Evolutionary conservation across 257 asterid species (phyloP), one percentile per base, ranked within the genome.

Genomic region (Ilex aquifolium): DNA sequence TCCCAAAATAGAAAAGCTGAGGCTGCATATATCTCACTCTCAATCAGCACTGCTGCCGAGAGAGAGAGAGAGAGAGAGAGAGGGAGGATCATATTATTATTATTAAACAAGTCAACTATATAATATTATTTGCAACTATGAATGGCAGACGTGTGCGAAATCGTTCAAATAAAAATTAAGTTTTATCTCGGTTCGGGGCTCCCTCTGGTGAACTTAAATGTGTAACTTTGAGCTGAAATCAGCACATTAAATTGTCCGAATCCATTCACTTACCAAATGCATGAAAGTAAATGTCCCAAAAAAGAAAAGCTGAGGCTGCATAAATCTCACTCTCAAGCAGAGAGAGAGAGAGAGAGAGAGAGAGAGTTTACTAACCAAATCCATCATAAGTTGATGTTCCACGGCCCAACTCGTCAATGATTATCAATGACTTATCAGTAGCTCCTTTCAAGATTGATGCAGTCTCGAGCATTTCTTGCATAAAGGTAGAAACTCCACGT

Each of bases 391-490:
- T 92, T 44, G 99, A 89, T 10, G 99, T 89, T 65, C 97, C 99
- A 66, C 99, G 99, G 62, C 99, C 99, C 79, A 92, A 78, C 82
- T 92, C 99, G 66, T 92, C 99, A 72, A 92, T 81, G 68, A 92
- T 87, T 64, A 92, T 82, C 73, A 92, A 69, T 11, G 99, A 92
- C 76, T 79, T 92, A 61, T 77, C 78, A 31, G 96, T 87, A 71
- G 97, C 97, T 77, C 99, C 97, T 77, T 85, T 92, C 84, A 92
- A 80, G 80, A 92, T 92, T 42, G 99, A 89, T 59, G 99, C 99
- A 57, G 99, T 92, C 84, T 92, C 99, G 13, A 92, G 91, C 99
- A 92, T 92, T 78, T 92, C 97, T 86, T 92, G 99, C 99, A 92
- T 92, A 83, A 92, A 92, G 8, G 99, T 92, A 56, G 99, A 92